phyloP scores from a whole-genome alignment of 352 stramenopile species.

The Aphanomyces astaci region DNA sequence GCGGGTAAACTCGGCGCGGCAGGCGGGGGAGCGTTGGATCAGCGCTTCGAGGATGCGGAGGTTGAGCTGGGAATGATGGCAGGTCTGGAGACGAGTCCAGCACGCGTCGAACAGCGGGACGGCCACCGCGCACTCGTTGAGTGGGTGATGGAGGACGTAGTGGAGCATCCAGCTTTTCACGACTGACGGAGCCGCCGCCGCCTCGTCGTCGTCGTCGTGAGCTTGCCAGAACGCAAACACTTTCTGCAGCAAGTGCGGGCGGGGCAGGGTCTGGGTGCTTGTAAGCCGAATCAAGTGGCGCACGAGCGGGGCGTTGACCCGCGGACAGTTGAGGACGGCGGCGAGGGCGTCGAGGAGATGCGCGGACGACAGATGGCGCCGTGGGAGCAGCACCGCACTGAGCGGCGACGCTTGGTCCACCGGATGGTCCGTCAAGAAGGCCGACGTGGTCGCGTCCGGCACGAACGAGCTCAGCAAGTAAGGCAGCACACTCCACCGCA shows the following conservation, averaged over 20 bases:
- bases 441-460: not conserved
- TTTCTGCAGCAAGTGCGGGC: not conserved
- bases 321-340: not conserved
- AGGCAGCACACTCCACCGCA: constrained; percentile 2
- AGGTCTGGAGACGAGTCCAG: not conserved
- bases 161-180: not conserved
- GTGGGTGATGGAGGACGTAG: constrained; percentile 1
- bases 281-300: not conserved
- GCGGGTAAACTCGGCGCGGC: not conserved
- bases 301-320: not conserved
- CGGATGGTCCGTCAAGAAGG: not conserved
- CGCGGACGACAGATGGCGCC: not conserved
- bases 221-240: not conserved
- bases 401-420: not conserved
- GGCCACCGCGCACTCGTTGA: not conserved
- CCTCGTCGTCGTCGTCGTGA: not conserved
- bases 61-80: not conserved
- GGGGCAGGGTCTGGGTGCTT: not conserved
- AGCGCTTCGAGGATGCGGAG: constrained; percentile 5
- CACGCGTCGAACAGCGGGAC: not conserved
- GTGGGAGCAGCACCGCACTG: not conserved
- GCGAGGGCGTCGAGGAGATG: constrained; percentile 1
- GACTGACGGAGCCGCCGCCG: not conserved
- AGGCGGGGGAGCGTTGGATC: not conserved
- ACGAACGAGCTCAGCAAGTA: constrained; percentile 4